Evolutionary conservation across 768 basidiomycete genomes (phyloP), one percentile per base, ranked within the genome.

Genomic region (Pholiota molesta): DNA sequence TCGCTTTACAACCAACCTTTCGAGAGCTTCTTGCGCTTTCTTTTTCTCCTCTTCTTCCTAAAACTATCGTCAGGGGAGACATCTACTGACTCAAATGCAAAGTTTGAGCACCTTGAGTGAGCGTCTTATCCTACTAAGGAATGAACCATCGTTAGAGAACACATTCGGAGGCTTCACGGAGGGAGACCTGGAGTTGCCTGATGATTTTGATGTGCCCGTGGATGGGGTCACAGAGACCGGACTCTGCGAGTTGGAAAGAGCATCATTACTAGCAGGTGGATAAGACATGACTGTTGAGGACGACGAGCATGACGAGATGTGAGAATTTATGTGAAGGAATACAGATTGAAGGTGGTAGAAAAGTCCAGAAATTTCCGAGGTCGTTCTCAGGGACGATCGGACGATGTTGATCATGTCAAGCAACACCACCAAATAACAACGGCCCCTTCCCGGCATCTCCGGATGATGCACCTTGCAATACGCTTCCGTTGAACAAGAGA

Each of bases 91-190:
- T 31, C 31, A 31, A 9, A 31, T 31, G 31, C 31, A 7, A 7
- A 31, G 6, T 31, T 13, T 42, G 29, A 29, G 17, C 44, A 85
- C 88, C 82, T 79, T 81, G 74, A 81, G 83, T 52, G 77, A 75
- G 31, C 83, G 81, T 72, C 87, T 84, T 68, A 89, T 82, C 10
- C 87, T 80, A 65, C 89, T 82, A 59, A 89, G 74, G 71, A 89
- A 90, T 9, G 87, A 87, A 8, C 88, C 88, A 66, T 89, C 88
- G 69, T 89, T 83, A 58, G 86, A 80, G 70, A 90, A 90, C 21
- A 89, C 81, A 69, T 89, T 90, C 23, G 62, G 57, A 10, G 76
- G 72, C 58, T 77, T 78, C 47, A 49, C 59, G 8, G 62, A 52
- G 28, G 61, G 55, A 19, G 72, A 60, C 52, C 78, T 75, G 13